phyloP scores from a whole-genome alignment of 768 basidiomycete genomes.

The Termitomyces sp. region DNA sequence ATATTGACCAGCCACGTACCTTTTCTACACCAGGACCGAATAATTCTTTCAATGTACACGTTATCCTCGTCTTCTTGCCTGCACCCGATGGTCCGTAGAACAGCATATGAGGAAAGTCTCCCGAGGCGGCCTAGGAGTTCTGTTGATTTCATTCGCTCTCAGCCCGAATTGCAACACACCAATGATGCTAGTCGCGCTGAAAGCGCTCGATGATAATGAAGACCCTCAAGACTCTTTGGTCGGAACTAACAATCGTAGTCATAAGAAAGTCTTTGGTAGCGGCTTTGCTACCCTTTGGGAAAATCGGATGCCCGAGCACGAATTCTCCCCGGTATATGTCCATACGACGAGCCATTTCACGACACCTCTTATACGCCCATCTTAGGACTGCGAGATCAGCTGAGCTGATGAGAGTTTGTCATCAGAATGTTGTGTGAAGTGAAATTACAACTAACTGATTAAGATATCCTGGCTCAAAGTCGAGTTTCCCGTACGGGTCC shows the following conservation, averaged over 20 bases:
- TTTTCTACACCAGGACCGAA: conserved; percentile 94
- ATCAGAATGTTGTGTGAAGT: neutral
- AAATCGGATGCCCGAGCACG: conserved; percentile 30
- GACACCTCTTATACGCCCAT: conserved; percentile 51
- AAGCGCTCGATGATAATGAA: conserved; percentile 85
- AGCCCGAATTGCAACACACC: conserved; percentile 33
- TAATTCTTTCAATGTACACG: conserved; percentile 81
- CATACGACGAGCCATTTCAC: conserved; percentile 58
- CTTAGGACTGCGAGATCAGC: conserved; percentile 43
- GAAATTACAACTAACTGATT: conserved; percentile 31
- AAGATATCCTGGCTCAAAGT: conserved; percentile 45
- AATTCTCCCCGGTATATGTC: conserved; percentile 37
- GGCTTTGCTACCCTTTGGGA: conserved; percentile 31
- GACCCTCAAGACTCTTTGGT: conserved; percentile 76
- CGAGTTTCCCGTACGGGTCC: conserved; percentile 36
- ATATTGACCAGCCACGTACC: conserved; percentile 37
- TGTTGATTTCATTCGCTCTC: neutral
- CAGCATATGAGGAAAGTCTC: conserved; percentile 96
- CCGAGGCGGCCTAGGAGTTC: conserved; percentile 64
- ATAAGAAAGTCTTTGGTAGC: conserved; percentile 11
- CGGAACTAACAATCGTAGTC: conserved; percentile 57
- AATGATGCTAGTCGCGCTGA: conserved; percentile 78
- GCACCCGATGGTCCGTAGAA: conserved; percentile 98
- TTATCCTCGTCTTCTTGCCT: conserved; percentile 96
- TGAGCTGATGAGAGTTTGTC: conserved; percentile 19